Evolutionary conservation across 768 basidiomycete genomes (phyloP).

Genomic region (Leccinum fibrillosum): DNA sequence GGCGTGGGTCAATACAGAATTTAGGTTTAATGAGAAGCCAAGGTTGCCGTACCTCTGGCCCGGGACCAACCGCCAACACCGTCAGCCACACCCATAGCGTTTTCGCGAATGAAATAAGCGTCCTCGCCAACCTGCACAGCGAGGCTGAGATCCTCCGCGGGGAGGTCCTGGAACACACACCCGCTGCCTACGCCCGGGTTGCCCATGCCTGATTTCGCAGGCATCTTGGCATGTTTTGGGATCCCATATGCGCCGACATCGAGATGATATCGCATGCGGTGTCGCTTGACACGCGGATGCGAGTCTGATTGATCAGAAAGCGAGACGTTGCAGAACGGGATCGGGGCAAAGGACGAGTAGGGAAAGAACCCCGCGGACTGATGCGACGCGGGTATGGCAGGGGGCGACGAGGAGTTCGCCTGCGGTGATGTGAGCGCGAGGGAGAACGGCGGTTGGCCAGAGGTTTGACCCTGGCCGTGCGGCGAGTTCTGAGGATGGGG

Average conservation of each 20-base stretch:
- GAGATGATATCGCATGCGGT: conserved; percentile 45
- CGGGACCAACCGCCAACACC: conserved; percentile 91
- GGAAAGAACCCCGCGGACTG: conserved; percentile 36
- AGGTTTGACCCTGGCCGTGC: conserved; percentile 34
- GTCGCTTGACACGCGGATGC: conserved; percentile 31
- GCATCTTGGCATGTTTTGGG: conserved; percentile 49
- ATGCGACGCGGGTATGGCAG: conserved; percentile 27
- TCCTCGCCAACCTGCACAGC: conserved; percentile 89
- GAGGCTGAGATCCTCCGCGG: conserved; percentile 39
- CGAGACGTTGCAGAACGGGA: conserved; percentile 27
- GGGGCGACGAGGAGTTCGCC: conserved; percentile 30
- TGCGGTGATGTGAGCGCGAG: conserved; percentile 46
- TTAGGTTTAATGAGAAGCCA: conserved; percentile 4
- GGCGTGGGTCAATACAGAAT: background rate
- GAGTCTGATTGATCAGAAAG: conserved; percentile 26
- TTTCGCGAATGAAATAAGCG: conserved; percentile 77
- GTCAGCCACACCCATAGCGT: conserved; percentile 92
- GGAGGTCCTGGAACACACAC: conserved; percentile 29
- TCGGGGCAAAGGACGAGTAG: conserved; percentile 32
- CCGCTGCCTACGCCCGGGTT: conserved; percentile 12
- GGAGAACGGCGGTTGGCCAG: conserved; percentile 35
- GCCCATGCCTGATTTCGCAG: conserved; percentile 29
- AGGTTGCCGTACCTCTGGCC: conserved; percentile 30
- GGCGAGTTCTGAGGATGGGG: conserved; percentile 32
- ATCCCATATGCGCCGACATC: conserved; percentile 86